Conservation (phyloP, 1,284 basidiomycete genomes). For the Ustilago sp. region DNA sequence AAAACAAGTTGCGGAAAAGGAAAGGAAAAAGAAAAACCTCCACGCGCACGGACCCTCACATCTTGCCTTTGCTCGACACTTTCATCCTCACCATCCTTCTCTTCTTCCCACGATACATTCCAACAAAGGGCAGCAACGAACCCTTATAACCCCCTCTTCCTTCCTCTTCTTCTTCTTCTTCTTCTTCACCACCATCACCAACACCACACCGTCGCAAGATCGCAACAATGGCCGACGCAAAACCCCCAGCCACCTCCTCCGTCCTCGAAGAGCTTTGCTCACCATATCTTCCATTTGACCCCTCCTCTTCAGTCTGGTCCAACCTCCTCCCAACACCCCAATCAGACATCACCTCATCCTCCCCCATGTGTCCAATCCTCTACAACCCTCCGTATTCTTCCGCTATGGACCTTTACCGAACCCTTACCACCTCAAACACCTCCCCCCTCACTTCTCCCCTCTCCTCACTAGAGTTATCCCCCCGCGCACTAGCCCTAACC, state of each 20-base stretch:
- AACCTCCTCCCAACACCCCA: conserved; percentile 59
- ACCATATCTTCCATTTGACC: conserved; percentile 52
- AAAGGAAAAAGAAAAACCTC: background rate
- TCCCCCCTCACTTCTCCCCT: conserved; percentile 4
- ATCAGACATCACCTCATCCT: conserved; percentile 47
- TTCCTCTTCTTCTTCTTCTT: background rate
- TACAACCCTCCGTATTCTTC: conserved; percentile 59
- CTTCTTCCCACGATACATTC: conserved; percentile 6
- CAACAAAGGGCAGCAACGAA: conserved; percentile 1
- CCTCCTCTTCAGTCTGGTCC: conserved; percentile 49
- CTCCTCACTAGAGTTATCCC: conserved; percentile 36
- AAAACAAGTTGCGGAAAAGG: background rate
- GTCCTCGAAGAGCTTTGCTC: conserved; percentile 31
- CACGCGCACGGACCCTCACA: conserved; percentile 10
- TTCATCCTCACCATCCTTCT: background rate
- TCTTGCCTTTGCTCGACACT: conserved; percentile 14
- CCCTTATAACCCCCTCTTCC: background rate
- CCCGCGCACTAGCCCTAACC: conserved; percentile 59
- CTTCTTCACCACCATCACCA: conserved; percentile 12
- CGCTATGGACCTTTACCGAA: conserved; percentile 65
- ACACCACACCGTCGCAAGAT: background rate
- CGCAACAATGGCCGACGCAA: conserved; percentile 22
- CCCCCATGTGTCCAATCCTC: conserved; percentile 65
- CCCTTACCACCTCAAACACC: conserved; percentile 36
- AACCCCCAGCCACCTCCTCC: conserved; percentile 7